phyloP scores from a whole-genome alignment of 192 early-diverging fungal genomes.

The Backusella liffmaniae region DNA sequence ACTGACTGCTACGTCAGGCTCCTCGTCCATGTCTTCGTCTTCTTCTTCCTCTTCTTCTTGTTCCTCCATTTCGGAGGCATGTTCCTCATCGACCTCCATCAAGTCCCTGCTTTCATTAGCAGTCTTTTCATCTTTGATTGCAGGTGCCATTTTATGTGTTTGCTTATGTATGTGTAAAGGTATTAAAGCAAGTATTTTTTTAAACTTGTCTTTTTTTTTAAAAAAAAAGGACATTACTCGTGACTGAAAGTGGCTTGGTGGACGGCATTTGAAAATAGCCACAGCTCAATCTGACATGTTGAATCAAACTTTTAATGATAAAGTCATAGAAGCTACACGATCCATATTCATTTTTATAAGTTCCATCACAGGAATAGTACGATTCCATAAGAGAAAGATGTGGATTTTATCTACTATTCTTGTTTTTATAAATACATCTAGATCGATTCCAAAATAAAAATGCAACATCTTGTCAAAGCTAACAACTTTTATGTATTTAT shows the following conservation, averaged over 20 bases:
- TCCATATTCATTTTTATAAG: neutral
- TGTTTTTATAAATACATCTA: no score
- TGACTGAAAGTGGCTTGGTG: slow-evolving; percentile 1
- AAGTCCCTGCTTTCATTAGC: neutral
- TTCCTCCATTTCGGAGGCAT: neutral
- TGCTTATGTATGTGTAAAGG: neutral
- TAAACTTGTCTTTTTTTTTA: neutral
- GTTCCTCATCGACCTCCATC: slow-evolving; percentile 6
- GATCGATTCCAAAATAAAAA: no score
- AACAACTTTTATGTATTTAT: neutral
- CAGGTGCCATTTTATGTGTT: slow-evolving; percentile 12
- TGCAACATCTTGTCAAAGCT: no score
- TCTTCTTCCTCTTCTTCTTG: slow-evolving; percentile 15
- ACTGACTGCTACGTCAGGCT: slow-evolving; percentile 30
- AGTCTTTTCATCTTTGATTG: slow-evolving; percentile 1
- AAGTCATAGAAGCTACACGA: neutral
- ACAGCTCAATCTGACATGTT: neutral
- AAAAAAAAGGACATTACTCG: slow-evolving; percentile 6
- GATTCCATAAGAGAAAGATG: no score
- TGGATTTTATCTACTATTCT: no score
- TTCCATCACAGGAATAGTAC: no score
- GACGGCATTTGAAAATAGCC: neutral
- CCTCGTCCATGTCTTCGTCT: slow-evolving; percentile 39
- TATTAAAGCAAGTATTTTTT: neutral
- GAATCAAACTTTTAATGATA: neutral